These are phyloP conservation scores for Globisporangium recalcitrans DNA, from an alignment of 352 stramenopile species.

Conservation along the genomic window DNA sequence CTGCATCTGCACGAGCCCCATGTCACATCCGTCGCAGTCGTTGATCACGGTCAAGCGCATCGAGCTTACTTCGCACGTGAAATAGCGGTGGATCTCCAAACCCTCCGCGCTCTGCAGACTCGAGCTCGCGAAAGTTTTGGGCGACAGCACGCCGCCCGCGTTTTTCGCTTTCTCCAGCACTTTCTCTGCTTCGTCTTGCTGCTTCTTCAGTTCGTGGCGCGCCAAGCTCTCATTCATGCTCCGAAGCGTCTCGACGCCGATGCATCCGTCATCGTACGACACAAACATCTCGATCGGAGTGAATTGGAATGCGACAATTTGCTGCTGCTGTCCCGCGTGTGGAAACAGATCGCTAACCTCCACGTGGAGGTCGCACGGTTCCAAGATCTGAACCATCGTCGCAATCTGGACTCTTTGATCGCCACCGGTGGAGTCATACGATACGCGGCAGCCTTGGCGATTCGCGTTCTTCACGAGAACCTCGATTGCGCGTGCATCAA, in stretches of 20 bases:
- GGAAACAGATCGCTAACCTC: conserved; percentile 68
- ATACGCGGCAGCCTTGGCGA: conserved; percentile 56
- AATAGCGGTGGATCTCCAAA: conserved; percentile 67
- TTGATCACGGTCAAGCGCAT: conserved; percentile 80
- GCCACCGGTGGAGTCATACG: conserved; percentile 18
- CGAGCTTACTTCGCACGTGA: conserved; percentile 63
- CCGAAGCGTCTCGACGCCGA: conserved; percentile 49
- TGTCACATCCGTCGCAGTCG: conserved; percentile 83
- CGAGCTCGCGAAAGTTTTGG: conserved; percentile 12
- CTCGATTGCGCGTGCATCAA: conserved; percentile 60
- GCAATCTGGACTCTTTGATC: conserved; percentile 21
- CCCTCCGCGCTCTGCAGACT: neutral
- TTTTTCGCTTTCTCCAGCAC: neutral
- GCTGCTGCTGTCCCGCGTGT: conserved; percentile 56
- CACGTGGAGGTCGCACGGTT: conserved; percentile 62
- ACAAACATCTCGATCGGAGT: conserved; percentile 75
- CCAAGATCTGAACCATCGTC: conserved; percentile 67
- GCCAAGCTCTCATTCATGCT: conserved; percentile 26
- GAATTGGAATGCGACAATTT: conserved; percentile 68
- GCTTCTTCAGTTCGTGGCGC: conserved; percentile 17
- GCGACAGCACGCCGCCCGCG: conserved; percentile 12
- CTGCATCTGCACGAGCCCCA: conserved; percentile 73
- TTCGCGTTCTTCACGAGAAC: conserved; percentile 58
- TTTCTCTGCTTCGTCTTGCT: conserved; percentile 6
- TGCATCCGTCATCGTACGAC: conserved; percentile 72